These are phyloP conservation scores for Calonectria montana DNA, from an alignment of 2,329 filamentous ascomycete genomes.

Conservation along the genomic window DNA sequence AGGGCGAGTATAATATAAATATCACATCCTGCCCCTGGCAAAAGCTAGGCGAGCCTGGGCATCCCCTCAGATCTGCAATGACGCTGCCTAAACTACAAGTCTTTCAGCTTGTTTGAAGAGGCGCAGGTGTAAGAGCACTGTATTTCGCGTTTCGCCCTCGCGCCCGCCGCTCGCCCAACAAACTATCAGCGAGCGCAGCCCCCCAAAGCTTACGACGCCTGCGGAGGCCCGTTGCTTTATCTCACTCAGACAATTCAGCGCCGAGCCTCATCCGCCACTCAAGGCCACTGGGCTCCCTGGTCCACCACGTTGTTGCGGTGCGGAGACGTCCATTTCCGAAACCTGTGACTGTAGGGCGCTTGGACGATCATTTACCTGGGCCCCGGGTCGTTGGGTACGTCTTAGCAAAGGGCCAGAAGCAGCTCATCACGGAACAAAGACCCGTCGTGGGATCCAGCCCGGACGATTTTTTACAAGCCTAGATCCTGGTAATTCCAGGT, in stretches of 20 bases:
- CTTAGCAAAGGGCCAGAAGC: not conserved
- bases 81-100: not conserved
- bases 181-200: conserved; percentile 12
- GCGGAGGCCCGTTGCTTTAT: not conserved
- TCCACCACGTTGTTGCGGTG: conserved; percentile 4
- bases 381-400: conserved; percentile 16
- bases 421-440: conserved; percentile 5
- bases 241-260: conserved; percentile 7
- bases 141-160: conserved; percentile 18
- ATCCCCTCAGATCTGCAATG: not conserved
- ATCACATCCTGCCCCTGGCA: conserved; percentile 17
- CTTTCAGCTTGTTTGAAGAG: conserved; percentile 22
- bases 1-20: conserved; percentile 19
- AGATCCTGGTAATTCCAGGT: conserved; percentile 6
- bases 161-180: conserved; percentile 17
- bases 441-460: not conserved
- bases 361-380: conserved; percentile 11
- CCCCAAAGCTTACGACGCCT: conserved; percentile 22
- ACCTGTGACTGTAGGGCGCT: conserved; percentile 11
- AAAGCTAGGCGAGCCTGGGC: not conserved
- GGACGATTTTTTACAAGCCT: not conserved
- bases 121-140: conserved; percentile 16
- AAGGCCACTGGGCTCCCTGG: conserved; percentile 16
- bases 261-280: conserved; percentile 27
- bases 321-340: conserved; percentile 14